Conservation (phyloP, 192 early-diverging fungal genomes). For the Linnemannia exigua region DNA sequence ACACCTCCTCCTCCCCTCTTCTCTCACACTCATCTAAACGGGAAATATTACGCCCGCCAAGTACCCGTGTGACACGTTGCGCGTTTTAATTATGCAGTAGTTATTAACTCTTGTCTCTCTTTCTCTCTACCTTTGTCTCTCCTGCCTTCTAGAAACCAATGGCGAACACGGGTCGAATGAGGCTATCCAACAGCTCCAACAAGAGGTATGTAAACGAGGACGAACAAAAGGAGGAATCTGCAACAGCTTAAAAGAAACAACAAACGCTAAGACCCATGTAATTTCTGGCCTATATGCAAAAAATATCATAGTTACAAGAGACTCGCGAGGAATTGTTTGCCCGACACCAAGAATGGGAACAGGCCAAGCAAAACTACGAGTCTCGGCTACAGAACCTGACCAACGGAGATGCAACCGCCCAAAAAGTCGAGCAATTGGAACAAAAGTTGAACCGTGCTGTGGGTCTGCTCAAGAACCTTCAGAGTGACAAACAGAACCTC, state of each 20-base stretch:
- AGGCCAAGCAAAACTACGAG: conserved; percentile 43
- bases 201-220: conserved; percentile 26
- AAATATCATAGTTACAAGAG: conserved; percentile 22
- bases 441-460: conserved; percentile 32
- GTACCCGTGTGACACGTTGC: conserved; percentile 12
- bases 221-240: background rate
- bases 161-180: conserved; percentile 39
- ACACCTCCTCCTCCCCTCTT: no score
- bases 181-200: conserved; percentile 24
- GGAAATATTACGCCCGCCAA: background rate
- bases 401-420: conserved; percentile 37
- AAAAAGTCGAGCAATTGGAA: conserved; percentile 47
- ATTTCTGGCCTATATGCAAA: background rate
- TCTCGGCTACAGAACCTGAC: conserved; percentile 36
- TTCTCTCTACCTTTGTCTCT: background rate
- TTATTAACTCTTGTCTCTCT: background rate
- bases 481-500: conserved; percentile 34
- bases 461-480: conserved; percentile 29
- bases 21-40: background rate
- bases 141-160: conserved; percentile 31
- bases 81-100: background rate
- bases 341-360: conserved; percentile 50
- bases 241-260: background rate
- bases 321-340: conserved; percentile 28
- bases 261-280: no score